These are phyloP conservation scores for Candida chilensis DNA, from an alignment of 805 yeast species.

Conservation along the genomic window DNA sequence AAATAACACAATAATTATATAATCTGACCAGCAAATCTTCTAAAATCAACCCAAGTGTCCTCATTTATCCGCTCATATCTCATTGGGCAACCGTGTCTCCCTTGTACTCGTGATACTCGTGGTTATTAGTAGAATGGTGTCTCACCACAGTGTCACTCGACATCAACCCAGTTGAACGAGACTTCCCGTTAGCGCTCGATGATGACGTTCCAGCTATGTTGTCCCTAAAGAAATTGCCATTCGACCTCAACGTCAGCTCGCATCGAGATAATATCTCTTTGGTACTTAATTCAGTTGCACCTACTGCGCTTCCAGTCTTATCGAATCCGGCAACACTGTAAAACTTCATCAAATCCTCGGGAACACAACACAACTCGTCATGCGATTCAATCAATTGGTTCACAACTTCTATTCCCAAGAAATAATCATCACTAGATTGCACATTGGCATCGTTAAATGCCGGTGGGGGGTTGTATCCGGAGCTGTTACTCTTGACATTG, in stretches of 20 bases:
- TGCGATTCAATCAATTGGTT: constrained; percentile 75
- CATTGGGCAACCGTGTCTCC: no score
- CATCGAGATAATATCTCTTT: constrained; percentile 25
- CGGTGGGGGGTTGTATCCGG: no score
- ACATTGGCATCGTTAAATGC: constrained; percentile 4
- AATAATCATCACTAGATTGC: constrained; percentile 59
- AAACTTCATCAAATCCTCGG: constrained; percentile 48
- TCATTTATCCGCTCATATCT: no score
- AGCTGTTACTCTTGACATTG: constrained; percentile 8
- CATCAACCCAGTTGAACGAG: constrained; percentile 21
- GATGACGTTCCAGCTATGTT: constrained; percentile 3
- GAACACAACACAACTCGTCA: constrained; percentile 72
- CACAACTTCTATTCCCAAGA: constrained; percentile 85
- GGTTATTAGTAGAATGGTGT: no score
- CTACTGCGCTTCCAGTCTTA: no score
- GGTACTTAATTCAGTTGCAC: constrained; percentile 10
- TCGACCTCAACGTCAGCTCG: constrained; percentile 20
- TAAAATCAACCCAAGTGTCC: no score
- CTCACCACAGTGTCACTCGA: constrained; percentile 6
- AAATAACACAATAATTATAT: no score
- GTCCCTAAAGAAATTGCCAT: constrained; percentile 16
- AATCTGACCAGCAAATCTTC: no score
- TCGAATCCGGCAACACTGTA: constrained; percentile 35
- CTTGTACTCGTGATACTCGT: no score
- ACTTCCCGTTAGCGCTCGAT: constrained; percentile 15